A percentile compares a stretch with the other conserved stretches of the same genome.
Conservation (phyloP, 1,284 basidiomycete genomes). For the Papiliotrema fonsecae region DNA sequence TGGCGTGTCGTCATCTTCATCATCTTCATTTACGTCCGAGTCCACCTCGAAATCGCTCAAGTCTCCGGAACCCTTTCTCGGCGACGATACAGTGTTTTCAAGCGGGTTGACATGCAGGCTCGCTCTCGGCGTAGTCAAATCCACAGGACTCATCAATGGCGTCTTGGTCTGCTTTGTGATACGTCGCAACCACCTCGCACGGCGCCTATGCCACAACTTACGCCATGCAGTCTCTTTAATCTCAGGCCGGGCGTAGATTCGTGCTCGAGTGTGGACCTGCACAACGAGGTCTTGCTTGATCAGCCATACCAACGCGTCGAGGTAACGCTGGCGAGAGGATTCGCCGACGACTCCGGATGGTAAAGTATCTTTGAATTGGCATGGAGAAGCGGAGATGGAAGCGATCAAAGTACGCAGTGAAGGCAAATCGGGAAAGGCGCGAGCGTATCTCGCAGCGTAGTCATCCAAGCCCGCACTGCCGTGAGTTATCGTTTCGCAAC, state of each 20-base stretch:
- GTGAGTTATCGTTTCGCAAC: background rate
- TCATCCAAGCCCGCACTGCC: constrained; percentile 20
- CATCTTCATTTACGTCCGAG: constrained; percentile 29
- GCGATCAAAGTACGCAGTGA: constrained; percentile 69
- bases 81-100: too few species aligned
- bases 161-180: background rate
- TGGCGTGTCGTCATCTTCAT: constrained; percentile 12
- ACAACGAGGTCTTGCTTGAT: constrained; percentile 78
- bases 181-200: constrained; percentile 29
- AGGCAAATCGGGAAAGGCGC: constrained; percentile 63
- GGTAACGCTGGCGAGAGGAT: constrained; percentile 58
- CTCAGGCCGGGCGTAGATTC: constrained; percentile 70
- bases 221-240: constrained; percentile 60
- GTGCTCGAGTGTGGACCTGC: constrained; percentile 77
- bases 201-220: constrained; percentile 33
- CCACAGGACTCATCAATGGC: constrained; percentile 1
- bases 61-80: too few species aligned
- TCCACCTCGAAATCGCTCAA: constrained; percentile 37
- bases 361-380: constrained; percentile 55
- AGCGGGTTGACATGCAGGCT: constrained; percentile 12
- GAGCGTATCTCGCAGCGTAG: constrained; percentile 61
- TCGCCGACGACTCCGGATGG: constrained; percentile 21
- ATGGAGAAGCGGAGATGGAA: constrained; percentile 62
- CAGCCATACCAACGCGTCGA: constrained; percentile 87
- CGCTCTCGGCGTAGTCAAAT: constrained; percentile 26